phyloP scores from a whole-genome alignment of 2,329 filamentous ascomycete genomes.

The Herpotrichia juniperi region DNA sequence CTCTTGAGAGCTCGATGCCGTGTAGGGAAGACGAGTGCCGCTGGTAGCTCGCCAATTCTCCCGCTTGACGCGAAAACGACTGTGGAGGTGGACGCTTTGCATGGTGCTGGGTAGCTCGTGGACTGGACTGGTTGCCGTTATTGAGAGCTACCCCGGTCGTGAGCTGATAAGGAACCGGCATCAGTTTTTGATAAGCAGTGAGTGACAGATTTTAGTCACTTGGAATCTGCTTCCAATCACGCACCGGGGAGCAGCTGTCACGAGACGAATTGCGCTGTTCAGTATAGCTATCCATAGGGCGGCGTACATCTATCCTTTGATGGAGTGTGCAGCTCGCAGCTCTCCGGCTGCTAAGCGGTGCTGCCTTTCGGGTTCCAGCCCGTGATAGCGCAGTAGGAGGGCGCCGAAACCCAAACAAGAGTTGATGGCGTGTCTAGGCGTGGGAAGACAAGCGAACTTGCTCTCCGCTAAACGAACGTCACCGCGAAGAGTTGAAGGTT shows the following conservation, averaged over 20 bases:
- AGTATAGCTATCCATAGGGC: conserved; percentile 1
- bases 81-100: conserved; percentile 12
- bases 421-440: conserved; percentile 6
- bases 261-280: conserved; percentile 11
- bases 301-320: background rate
- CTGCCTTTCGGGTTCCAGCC: conserved; percentile 8
- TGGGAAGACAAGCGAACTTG: conserved; percentile 3
- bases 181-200: conserved; percentile 29
- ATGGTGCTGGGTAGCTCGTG: conserved; percentile 22
- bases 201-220: conserved; percentile 24
- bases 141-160: conserved; percentile 15
- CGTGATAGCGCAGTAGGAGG: conserved; percentile 1
- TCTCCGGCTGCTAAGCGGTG: conserved; percentile 7
- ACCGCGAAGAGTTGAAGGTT: conserved; percentile 9
- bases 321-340: conserved; percentile 6
- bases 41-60: conserved; percentile 8
- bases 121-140: conserved; percentile 14
- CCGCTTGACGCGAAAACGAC: conserved; percentile 14
- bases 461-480: conserved; percentile 11
- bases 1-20: conserved; percentile 5
- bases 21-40: conserved; percentile 11
- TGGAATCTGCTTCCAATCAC: conserved; percentile 8
- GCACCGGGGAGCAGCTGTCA: conserved; percentile 1
- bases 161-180: conserved; percentile 25
- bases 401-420: background rate